Base-by-base conservation (phyloP, 257 asterid species). In the Ilex asprella region DNA sequence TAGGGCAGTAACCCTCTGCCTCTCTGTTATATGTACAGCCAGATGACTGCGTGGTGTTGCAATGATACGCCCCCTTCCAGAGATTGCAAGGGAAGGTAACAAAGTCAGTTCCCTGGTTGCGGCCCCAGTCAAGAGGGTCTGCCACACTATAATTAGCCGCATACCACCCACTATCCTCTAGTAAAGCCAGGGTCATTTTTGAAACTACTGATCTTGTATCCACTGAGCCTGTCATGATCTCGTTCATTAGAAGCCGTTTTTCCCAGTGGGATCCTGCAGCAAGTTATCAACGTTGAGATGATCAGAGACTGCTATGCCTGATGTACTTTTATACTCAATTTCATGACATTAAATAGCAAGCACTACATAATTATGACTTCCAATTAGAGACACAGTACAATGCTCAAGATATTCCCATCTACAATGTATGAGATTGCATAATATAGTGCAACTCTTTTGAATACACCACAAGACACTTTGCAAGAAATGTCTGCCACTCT, bases 201-300 rank as follows among this genome's bases (percentile, higher is more conserved):
- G 97, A 91, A 68, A 91, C 96, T 35, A 91, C 97, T 57, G 97
- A 91, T 79, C 94, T 82, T 32, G 96, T 85, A 74, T 91, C 97
- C 47, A 91, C 97, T n/a, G 97, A 91, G 69, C 97, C 97, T 1
- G 97, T 91, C 97, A 91, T 91, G 41, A 91, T 91, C 87, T 91
- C 97, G 60, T 87, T 87, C 97, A 91, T 91, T 70, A 91, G 67
- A 58, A 91, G 94, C 73, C 97, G 81, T 76, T 91, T 91, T 86
- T 91, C 97, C 97, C 97, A 91, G 70, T 91, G 97, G 53, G 97
- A 91, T 44, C 97, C 97, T 91, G 94, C 60, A 60, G 52, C 30
- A 59, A 56, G 61, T 70, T 69, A 41, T 55, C 58, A 52, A 60
- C 27, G 56, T n/a, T 58, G 30, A 27, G 69, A 44, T 64, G 39